Evolutionary conservation across 331 rosid genomes (phyloP).

Genomic region (Spiraea crenata): DNA sequence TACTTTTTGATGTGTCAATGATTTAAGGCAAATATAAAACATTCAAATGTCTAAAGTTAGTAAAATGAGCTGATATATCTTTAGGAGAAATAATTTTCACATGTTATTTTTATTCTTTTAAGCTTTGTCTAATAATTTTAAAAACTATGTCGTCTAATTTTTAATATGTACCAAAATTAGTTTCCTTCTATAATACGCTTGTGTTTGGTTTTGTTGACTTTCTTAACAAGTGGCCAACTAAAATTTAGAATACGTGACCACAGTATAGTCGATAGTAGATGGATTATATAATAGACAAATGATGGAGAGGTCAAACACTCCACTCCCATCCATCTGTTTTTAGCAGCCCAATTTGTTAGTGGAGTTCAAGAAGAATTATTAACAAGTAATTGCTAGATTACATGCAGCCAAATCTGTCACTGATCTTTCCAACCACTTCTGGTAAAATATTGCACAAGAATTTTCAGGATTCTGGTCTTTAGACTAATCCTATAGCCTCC

Average conservation of each 20-base stretch:
- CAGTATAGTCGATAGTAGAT: too few species aligned
- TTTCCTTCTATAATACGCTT: too few species aligned
- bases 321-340: background rate
- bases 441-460: background rate
- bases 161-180: too few species aligned
- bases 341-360: background rate
- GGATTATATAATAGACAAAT: background rate
- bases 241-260: slow-evolving; percentile 1
- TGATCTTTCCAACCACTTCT: background rate
- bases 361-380: background rate
- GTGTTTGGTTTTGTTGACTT: slow-evolving; percentile 17
- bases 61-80: too few species aligned
- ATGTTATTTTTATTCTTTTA: too few species aligned
- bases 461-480: background rate
- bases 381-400: background rate
- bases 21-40: too few species aligned
- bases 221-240: background rate
- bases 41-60: too few species aligned
- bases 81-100: too few species aligned
- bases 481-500: background rate
- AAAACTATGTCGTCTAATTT: too few species aligned
- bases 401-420: background rate
- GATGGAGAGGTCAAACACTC: slow-evolving; percentile 11
- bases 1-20: too few species aligned
- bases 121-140: too few species aligned